These are phyloP conservation scores for Gnomoniopsis smithogilvyi DNA, from an alignment of 2,329 filamentous ascomycete genomes.

Conservation along the genomic window DNA sequence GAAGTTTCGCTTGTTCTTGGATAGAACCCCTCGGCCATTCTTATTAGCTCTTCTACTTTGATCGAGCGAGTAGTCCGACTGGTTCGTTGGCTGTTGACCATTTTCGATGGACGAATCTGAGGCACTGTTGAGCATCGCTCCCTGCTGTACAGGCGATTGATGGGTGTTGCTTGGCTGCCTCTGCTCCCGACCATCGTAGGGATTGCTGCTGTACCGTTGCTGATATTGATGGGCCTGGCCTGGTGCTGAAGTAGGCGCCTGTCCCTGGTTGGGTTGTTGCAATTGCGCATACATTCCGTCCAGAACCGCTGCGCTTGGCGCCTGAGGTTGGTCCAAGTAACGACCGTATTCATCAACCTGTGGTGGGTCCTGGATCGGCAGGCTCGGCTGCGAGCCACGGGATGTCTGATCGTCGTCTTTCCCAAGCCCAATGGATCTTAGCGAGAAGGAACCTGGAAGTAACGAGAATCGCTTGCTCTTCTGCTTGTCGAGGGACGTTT, in stretches of 20 bases:
- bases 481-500: slow-evolving; percentile 54
- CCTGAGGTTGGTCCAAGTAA: slow-evolving; percentile 29
- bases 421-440: slow-evolving; percentile 61
- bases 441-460: slow-evolving; percentile 60
- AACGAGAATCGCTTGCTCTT: slow-evolving; percentile 65
- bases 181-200: slow-evolving; percentile 29
- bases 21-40: slow-evolving; percentile 55
- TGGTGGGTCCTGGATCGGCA: slow-evolving; percentile 49
- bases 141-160: slow-evolving; percentile 45
- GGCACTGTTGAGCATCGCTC: slow-evolving; percentile 44
- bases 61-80: slow-evolving; percentile 36
- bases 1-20: slow-evolving; percentile 80
- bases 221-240: slow-evolving; percentile 32
- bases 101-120: slow-evolving; percentile 54
- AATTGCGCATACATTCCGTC: slow-evolving; percentile 32
- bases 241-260: slow-evolving; percentile 27
- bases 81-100: slow-evolving; percentile 39
- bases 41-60: slow-evolving; percentile 36
- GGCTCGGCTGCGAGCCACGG: slow-evolving; percentile 48
- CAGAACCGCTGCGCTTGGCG: slow-evolving; percentile 25
- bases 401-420: slow-evolving; percentile 49
- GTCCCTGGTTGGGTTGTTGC: slow-evolving; percentile 27
- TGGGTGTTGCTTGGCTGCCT: slow-evolving; percentile 27
- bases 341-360: slow-evolving; percentile 34
- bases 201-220: slow-evolving; percentile 39